These are phyloP conservation scores for Stipa capillata DNA, from an alignment of 176 grass and related monocot species.

Conservation along the genomic window DNA sequence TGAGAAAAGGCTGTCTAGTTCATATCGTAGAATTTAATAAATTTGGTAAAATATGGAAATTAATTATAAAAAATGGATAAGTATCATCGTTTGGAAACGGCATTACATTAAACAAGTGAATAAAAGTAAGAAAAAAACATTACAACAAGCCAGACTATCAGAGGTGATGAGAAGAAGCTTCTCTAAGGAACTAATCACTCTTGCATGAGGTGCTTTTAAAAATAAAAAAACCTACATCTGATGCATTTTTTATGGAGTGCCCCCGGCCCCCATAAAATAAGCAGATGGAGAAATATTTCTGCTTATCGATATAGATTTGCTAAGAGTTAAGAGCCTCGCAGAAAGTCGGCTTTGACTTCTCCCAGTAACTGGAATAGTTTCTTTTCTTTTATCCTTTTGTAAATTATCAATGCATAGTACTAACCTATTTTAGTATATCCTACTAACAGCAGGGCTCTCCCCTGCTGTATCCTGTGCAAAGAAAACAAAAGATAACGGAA, in stretches of 20 bases:
- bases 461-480: neutral
- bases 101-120: neutral
- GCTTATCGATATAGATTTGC: too few relatives aligned
- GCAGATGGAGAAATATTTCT: too few relatives aligned
- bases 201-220: too few relatives aligned
- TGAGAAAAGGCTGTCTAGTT: conserved; percentile 4
- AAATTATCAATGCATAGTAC: neutral
- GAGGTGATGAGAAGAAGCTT: neutral
- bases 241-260: too few relatives aligned
- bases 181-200: too few relatives aligned
- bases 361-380: neutral
- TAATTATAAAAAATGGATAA: neutral
- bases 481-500: neutral
- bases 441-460: neutral
- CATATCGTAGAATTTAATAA: neutral
- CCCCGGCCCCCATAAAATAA: too few relatives aligned
- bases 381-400: neutral
- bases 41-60: neutral
- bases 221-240: too few relatives aligned
- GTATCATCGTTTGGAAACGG: neutral
- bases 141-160: neutral
- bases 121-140: neutral
- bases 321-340: neutral
- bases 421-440: neutral
- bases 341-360: neutral